Base-by-base conservation (phyloP, 768 basidiomycete species). In the Pleurotus giganteus region DNA sequence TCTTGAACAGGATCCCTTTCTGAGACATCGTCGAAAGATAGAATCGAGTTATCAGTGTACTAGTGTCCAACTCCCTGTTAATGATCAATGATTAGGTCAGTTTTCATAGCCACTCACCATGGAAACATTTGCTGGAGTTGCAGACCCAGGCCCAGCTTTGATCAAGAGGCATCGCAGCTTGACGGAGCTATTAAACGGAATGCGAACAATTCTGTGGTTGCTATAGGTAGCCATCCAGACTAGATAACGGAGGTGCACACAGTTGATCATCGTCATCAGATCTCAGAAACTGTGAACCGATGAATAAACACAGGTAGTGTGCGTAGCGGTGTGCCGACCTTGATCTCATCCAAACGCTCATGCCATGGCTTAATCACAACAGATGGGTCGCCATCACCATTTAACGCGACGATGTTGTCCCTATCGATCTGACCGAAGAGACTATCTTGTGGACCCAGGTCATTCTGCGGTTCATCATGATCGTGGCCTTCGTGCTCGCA, bases 241-340 rank as follows among this genome's bases (percentile, higher is more conserved):
- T 27, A 47, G 12, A 12, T 36, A 9, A 19, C 17, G 19, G 23
- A 28, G 17, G 9, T 27, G 57, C 77, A 62, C 68, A 91, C 91
- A 97, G 69, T 68, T 93, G 89, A 65, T 95, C 94, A 69, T 96
- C 94, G 29, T 89, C 88, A 59, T 97, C 94, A 15, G 91, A 94
- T 69, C 94, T 89, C 56, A 94, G 66, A 57, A 72, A 90, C 94
- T 97, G 60, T 6, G 21, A 53, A 37, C 15, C 36, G 26, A 53
- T 50, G 29, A 29, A 15, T 28, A 4, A 61, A 54, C 45, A 36
- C 13, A 6, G 46, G 47, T 57, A 37, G 46, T 28, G 12, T 50
- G 55, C 41, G 26, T 53, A 6, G 46, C 34, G 9, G 42, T 43
- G 27, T 55, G 60, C 79, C 61, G 64, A 94, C 94, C 73, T 77